Conservation (phyloP, 805 yeast genomes). For the Lipomyces orientalis region DNA sequence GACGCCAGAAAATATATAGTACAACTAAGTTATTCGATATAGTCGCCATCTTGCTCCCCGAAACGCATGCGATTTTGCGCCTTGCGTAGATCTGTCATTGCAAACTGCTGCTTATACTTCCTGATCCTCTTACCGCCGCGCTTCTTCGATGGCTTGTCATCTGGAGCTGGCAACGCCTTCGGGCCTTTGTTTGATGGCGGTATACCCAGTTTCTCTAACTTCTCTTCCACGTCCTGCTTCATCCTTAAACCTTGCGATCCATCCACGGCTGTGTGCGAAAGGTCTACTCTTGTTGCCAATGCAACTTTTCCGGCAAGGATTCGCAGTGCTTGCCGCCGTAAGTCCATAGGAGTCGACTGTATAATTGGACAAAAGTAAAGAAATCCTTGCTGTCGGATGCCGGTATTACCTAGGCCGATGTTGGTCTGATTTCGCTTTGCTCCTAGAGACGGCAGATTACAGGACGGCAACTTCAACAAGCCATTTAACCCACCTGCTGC, state of each 20-base stretch:
- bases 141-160: conserved; percentile 75
- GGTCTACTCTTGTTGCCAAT: conserved; percentile 83
- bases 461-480: conserved; percentile 74
- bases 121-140: conserved; percentile 85
- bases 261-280: conserved; percentile 51
- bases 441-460: conserved; percentile 83
- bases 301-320: conserved; percentile 79
- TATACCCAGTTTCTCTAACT: conserved; percentile 71
- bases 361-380: conserved; percentile 66
- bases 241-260: conserved; percentile 65
- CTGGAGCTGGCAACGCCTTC: conserved; percentile 75
- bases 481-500: conserved; percentile 70
- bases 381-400: conserved; percentile 70
- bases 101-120: conserved; percentile 79
- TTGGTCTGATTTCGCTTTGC: conserved; percentile 51
- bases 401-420: conserved; percentile 52
- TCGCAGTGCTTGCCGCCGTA: conserved; percentile 72
- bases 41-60: conserved; percentile 72
- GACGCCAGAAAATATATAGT: background rate
- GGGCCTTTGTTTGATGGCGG: conserved; percentile 73
- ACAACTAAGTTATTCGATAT: conserved; percentile 60
- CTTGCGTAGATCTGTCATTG: conserved; percentile 77
- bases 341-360: conserved; percentile 61
- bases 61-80: conserved; percentile 86
- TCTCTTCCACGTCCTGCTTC: conserved; percentile 62